Evolutionary conservation across 768 basidiomycete species (phyloP).

Genomic region (Calvatia gigantea): DNA sequence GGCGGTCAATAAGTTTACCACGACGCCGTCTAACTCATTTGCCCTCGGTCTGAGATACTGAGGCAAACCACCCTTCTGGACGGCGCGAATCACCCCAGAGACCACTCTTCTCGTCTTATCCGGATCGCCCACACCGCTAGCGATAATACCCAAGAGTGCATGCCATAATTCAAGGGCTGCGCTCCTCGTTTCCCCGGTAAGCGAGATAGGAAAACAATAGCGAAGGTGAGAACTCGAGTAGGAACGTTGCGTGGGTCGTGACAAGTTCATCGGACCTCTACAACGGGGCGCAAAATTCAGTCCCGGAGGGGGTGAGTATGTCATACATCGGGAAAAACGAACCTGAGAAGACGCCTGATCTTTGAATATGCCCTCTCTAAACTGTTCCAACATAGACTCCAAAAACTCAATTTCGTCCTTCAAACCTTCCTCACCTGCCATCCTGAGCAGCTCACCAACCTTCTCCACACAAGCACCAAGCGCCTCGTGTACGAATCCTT

Average conservation of each 20-base stretch:
- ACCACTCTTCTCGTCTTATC: conserved; percentile 16
- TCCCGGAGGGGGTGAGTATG: background rate
- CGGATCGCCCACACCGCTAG: conserved; percentile 22
- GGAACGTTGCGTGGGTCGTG: conserved; percentile 1
- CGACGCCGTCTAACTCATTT: conserved; percentile 42
- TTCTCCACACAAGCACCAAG: conserved; percentile 29
- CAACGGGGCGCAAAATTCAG: background rate
- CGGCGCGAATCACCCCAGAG: conserved; percentile 32
- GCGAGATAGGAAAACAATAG: conserved; percentile 52
- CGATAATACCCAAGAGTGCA: conserved; percentile 40
- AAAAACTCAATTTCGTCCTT: conserved; percentile 4
- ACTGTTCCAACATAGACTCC: conserved; percentile 43
- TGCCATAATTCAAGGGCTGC: conserved; percentile 42
- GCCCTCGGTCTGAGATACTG: conserved; percentile 39
- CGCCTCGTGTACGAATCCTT: conserved; percentile 28
- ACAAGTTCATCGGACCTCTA: conserved; percentile 45
- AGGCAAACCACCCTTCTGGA: conserved; percentile 36
- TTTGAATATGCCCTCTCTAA: conserved; percentile 47
- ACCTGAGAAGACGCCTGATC: conserved; percentile 43
- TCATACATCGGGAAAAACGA: conserved; percentile 15
- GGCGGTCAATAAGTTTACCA: conserved; percentile 35
- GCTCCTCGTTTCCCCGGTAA: conserved; percentile 33
- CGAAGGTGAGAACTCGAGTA: conserved; percentile 38
- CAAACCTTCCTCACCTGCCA: background rate
- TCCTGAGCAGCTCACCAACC: conserved; percentile 22